Conservation (phyloP, 352 stramenopile species). For the Pythium aphanidermatum region DNA sequence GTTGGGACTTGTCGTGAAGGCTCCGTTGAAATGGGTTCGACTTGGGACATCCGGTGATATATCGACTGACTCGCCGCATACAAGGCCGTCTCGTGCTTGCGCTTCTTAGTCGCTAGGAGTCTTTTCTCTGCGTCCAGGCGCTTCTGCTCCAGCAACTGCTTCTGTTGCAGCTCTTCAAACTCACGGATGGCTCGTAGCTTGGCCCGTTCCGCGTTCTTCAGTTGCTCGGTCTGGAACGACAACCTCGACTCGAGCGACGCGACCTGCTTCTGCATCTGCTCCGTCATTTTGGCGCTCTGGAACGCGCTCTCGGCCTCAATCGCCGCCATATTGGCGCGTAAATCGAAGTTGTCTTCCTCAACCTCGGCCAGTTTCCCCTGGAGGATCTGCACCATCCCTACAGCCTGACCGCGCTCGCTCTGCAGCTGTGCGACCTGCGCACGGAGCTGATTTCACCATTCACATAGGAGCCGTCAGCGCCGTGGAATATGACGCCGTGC, state of each 20-base stretch:
- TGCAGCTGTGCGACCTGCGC: slow-evolving; percentile 33
- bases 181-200: slow-evolving; percentile 44
- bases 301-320: slow-evolving; percentile 44
- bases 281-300: slow-evolving; percentile 32
- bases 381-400: slow-evolving; percentile 53
- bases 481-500: neutral
- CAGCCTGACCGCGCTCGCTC: slow-evolving; percentile 41
- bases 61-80: slow-evolving; percentile 46
- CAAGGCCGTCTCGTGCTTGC: slow-evolving; percentile 46
- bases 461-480: neutral
- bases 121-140: slow-evolving; percentile 56
- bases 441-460: slow-evolving; percentile 17
- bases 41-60: slow-evolving; percentile 23
- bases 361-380: slow-evolving; percentile 33
- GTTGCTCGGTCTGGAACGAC: slow-evolving; percentile 38
- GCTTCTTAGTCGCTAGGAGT: slow-evolving; percentile 56
- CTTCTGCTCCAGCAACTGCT: slow-evolving; percentile 51
- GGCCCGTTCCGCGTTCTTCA: slow-evolving; percentile 52
- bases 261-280: slow-evolving; percentile 36
- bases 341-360: slow-evolving; percentile 62
- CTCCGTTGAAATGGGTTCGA: slow-evolving; percentile 1
- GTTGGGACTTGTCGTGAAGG: neutral
- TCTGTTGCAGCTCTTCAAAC: slow-evolving; percentile 53
- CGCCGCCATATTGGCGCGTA: slow-evolving; percentile 41
- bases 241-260: slow-evolving; percentile 51